Conservation (phyloP, 2,329 filamentous ascomycete species). For the Emergomyces pasteurianus region DNA sequence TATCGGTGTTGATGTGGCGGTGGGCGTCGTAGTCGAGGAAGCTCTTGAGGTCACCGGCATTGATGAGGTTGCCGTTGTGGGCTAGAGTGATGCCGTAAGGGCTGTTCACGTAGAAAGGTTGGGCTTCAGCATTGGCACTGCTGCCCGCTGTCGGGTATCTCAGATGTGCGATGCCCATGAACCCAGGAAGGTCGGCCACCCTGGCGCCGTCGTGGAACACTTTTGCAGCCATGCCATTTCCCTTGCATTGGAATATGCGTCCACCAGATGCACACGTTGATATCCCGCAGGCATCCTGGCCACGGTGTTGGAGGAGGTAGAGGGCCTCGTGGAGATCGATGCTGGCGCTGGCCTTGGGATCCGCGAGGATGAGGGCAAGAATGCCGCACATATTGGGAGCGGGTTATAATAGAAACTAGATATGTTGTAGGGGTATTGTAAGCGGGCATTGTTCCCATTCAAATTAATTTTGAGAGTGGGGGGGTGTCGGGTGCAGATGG, state of each 20-base stretch:
- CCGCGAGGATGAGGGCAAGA: conserved; percentile 48
- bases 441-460: conserved; percentile 3
- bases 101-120: conserved; percentile 85
- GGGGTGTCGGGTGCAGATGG: conserved; percentile 3
- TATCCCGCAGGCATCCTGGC: conserved; percentile 83
- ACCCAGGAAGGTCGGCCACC: conserved; percentile 64
- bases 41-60: conserved; percentile 55
- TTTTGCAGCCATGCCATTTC: conserved; percentile 73
- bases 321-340: conserved; percentile 58
- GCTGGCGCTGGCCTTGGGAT: conserved; percentile 43
- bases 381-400: conserved; percentile 48
- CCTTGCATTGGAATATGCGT: conserved; percentile 79
- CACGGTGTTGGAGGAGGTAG: conserved; percentile 63
- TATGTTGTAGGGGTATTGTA: conserved; percentile 9
- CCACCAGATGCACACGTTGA: conserved; percentile 63
- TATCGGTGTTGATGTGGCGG: conserved; percentile 82
- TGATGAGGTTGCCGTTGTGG: conserved; percentile 84
- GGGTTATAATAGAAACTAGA: conserved; percentile 13
- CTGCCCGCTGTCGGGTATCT: conserved; percentile 84
- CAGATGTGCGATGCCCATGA: conserved; percentile 76
- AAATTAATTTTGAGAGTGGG: conserved; percentile 2
- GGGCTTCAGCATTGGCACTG: conserved; percentile 71
- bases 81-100: conserved; percentile 72
- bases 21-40: conserved; percentile 69
- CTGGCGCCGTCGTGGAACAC: conserved; percentile 73